Evolutionary conservation across 768 basidiomycete genomes (phyloP), one percentile per base, ranked within the genome.

Genomic region (Mycena rosella): DNA sequence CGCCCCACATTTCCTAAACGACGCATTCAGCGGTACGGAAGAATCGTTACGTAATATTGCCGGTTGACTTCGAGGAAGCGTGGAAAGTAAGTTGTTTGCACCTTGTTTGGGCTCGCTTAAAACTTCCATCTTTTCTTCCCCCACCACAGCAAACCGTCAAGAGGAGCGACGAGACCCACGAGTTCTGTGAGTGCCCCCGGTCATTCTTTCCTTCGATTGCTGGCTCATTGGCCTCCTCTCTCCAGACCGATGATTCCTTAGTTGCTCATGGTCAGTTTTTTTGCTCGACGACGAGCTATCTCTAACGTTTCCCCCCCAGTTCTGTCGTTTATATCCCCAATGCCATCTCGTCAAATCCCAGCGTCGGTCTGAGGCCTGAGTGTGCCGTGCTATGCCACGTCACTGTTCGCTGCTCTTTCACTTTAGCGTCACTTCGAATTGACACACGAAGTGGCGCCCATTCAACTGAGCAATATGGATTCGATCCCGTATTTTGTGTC

Each of bases 31-130:
- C 96, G 72, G 97, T 99, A 18, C 91, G 97, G 65, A 98, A 98
- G 84, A 98, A 99, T 80, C 92, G 97, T 75, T 99, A 99, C 82
- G 89, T 99, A 51, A 96, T 99, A 76, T 84, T 99, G 24, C 97
- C 98, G 0, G 88, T 92, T 17, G 98, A 99, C 86, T 99, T 99
- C 74, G 98, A 99, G 78, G 97, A 99, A 80, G 96, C 96, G 77
- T 99, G 96, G 96, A 99, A 98, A 87, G 96, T 97, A 72, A 75
- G 94, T 88, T 86, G 71, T 89, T 91, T 90, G 84, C 76, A 72
- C 34, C 6, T 26, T 86, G 81, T 75, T 67, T 47, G 66, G 71
- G 69, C 63, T 73, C 71, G 72, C 58, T 54, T 79, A 79, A 76
- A 76, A 62, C 67, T 68, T 78, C 74, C 70, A 75, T 72, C 73